These are phyloP conservation scores for Dendrobium huoshanense DNA, from an alignment of 106 monocot genomes.

Conservation along the genomic window DNA sequence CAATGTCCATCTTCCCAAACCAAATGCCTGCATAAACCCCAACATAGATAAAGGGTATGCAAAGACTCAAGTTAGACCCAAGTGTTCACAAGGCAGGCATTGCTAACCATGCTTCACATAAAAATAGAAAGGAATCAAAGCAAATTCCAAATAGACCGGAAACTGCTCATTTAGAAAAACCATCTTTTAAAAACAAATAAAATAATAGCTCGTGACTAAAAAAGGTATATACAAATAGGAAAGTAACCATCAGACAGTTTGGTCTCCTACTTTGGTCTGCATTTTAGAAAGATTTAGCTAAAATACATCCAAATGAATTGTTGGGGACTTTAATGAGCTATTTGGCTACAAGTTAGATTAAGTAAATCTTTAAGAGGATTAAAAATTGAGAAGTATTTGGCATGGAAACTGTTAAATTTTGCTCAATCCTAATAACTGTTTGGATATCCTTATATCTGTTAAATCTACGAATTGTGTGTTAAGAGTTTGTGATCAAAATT, in stretches of 20 bases:
- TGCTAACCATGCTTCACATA: not conserved
- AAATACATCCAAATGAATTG: no score
- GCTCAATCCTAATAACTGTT: no score
- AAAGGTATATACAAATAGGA: not conserved
- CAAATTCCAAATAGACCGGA: not conserved
- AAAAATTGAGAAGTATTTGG: no score
- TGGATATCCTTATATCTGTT: no score
- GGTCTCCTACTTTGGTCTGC: no score
- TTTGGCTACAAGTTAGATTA: no score
- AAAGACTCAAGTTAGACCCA: not conserved
- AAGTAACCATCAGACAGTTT: not conserved
- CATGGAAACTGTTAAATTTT: no score
- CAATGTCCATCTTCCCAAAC: slow-evolving; percentile 68
- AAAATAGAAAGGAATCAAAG: not conserved
- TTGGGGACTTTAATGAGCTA: no score
- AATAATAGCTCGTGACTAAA: not conserved
- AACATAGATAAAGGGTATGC: not conserved
- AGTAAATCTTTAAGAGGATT: no score
- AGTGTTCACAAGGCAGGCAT: not conserved
- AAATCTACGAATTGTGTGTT: no score
- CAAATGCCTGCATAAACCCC: slow-evolving; percentile 45
- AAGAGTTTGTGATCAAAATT: no score
- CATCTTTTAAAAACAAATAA: not conserved
- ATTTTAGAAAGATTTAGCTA: no score
- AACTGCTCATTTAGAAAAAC: not conserved